Conservation (phyloP, 441 rosid species). For the Populus hybrid region DNA sequence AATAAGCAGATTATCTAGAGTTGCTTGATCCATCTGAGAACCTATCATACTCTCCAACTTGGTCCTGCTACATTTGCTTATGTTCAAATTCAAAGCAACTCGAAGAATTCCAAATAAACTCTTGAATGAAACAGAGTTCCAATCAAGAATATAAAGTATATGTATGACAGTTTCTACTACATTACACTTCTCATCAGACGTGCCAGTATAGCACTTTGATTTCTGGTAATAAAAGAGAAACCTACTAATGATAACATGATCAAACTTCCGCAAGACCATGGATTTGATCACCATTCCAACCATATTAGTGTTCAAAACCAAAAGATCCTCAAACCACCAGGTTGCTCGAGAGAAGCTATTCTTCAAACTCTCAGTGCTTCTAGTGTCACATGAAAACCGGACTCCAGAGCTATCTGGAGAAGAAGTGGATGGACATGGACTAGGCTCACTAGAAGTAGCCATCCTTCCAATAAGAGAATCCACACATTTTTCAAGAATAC, state of each 20-base stretch:
- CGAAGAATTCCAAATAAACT: constrained; percentile 61
- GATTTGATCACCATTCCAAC: constrained; percentile 40
- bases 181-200: constrained; percentile 44
- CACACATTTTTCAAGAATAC: constrained; percentile 41
- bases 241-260: constrained; percentile 46
- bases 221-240: constrained; percentile 80
- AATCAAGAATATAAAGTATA: constrained; percentile 51
- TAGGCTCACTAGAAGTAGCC: constrained; percentile 44
- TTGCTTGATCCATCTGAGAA: constrained; percentile 65
- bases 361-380: constrained; percentile 77
- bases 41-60: constrained; percentile 82
- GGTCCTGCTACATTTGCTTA: constrained; percentile 42
- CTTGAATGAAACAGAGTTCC: constrained; percentile 53
- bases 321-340: constrained; percentile 89
- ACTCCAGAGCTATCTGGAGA: constrained; percentile 64
- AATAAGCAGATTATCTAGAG: constrained; percentile 68
- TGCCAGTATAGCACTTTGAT: constrained; percentile 34
- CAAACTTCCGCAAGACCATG: constrained; percentile 51
- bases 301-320: constrained; percentile 34
- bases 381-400: constrained; percentile 68
- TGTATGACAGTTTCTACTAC: constrained; percentile 45
- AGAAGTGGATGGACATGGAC: constrained; percentile 67
- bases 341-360: constrained; percentile 37
- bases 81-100: constrained; percentile 39
- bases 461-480: constrained; percentile 57